Evolutionary conservation across 768 basidiomycete species (phyloP), one percentile per base, ranked within the genome.

Genomic region (Calocera cornea): DNA sequence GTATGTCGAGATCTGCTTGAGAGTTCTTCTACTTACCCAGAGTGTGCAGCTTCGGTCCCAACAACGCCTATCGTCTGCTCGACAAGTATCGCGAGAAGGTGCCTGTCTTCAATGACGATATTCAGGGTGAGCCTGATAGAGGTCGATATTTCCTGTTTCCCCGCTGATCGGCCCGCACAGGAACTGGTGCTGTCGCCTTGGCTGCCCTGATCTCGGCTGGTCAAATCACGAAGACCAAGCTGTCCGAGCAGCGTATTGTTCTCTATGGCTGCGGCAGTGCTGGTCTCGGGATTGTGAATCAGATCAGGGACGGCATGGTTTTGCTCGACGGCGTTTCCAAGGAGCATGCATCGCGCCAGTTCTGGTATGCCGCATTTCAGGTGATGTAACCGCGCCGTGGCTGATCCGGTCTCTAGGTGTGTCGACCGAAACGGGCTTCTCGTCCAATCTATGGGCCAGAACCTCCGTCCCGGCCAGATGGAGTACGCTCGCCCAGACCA

Each of bases 31-130:
- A 41, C 17, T 27, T 10, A 11, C 36, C 11, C 22, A 66, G n/a
- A 3, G 19, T 27, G 34, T 5, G 40, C 65, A n/a, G 44, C 24
- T 47, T 64, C 72, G 78, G 90, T 2, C 85, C 89, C 1, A 81
- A 81, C 33, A 92, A 92, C 69, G 90, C 91, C 0, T 83, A 88
- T 68, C 77, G 83, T 19, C 75, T 92, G 0, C 79, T 93, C 40
- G 80, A 85, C 44, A 77, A 79, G 41, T 91, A 89, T 75, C 79
- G 81, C 10, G 80, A 83, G 47, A 75, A 81, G n/a, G 87, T 89
- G 70, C 78, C 86, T 0, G 82, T 85, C 2, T 88, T 93, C 80
- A 94, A 94, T 73, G 92, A 94, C 69, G 91, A 94, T 74, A 88
- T 92, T 87, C 87, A 74, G 1, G 77, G 71, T n/a, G 41, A 27